Base-by-base conservation (phyloP, 2,329 filamentous ascomycete species). In the Aspergillus quadricinctus region DNA sequence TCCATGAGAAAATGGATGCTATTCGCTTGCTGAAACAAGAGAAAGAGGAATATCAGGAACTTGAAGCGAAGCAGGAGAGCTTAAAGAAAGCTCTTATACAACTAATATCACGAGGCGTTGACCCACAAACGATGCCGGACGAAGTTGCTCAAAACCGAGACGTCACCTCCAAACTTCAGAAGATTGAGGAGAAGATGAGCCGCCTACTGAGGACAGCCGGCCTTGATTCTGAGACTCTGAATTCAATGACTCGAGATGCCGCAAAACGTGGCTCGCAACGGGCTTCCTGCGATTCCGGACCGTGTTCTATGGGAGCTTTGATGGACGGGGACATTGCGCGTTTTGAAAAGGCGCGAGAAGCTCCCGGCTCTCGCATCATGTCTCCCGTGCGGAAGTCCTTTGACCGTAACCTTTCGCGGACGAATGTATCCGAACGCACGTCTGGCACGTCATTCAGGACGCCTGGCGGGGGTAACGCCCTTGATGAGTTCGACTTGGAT, bases 1-100 rank as follows among this genome's bases (percentile, higher is more conserved):
- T 77, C 23, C 69, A 68, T 17, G 58, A 62, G 29, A 73, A 69
- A 55, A 74, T 78, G 23, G 66, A 72, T 49, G 71, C 74, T 5
- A 68, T 78, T 52, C 65, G 73, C 48, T 57, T 59, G 17, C 57
- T 77, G 37, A 67, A 72, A 51, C 54, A 57, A 11, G 60, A 73
- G 28, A 69, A 66, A 48, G 49, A 52, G 5, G 55, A 63, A 3
- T 70, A 76, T 37, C 53, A 65, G 11, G 40, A 53, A 17, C 66
- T 68, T 37, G 59, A 68, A 31, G 57, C 64, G 50, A 69, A 69
- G 48, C 72, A 72, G 50, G 63, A 72, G 17, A 60, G 62, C 40
- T 58, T 75, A 17, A 77, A 74, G 59, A 61, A 67, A 48, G 63
- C 64, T 8, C 64, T 77, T n/a, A 69, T 77, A 52, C 58, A 64